Base-by-base conservation (phyloP, 2,329 filamentous ascomycete genomes). In the Dichotomopilus funicola region DNA sequence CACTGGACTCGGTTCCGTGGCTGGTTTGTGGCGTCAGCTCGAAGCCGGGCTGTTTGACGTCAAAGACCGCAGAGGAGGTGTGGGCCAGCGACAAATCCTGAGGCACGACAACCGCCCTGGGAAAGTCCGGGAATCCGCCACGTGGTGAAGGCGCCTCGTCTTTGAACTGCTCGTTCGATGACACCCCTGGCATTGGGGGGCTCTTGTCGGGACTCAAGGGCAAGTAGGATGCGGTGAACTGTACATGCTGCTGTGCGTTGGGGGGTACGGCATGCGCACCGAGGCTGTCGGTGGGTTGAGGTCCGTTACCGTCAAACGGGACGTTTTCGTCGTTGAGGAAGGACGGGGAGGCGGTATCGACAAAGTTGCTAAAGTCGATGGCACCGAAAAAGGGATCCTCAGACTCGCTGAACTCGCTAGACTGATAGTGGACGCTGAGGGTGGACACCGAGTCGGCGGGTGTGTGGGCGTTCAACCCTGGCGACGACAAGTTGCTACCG, bases 171-270 rank as follows among this genome's bases (percentile, higher is more conserved):
- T 64, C 68, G 35, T 65, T 66, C 3, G 75, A 75, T 3, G 77
- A 76, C 2, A 69, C 67, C n/a, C 73, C 71, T 58, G 76, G 71
- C 8, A 78, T 66, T 8, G 77, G 76, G 19, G 76, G 75, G 12
- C 77, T 80, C 56, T 75, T 75, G 49, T 77, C 74, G 33, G 79
- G 79, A 58, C 78, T 82, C 61, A 80, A 64, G 37, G 78, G 79
- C 59, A 74, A 75, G 35, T 64, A 63, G 1, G 54, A 37, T 27
- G 53, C 49, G n/a, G 62, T 56, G 35, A 59, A 63, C 33, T 63
- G 59, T 51, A 60, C 64, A 61, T 67, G 50, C 51, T 67, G 50
- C 51, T 62, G 55, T 42, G 60, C 33, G 13, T 57, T 53, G 33
- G 59, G 13, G 31, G 59, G 45, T 37, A 47, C 50, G 44, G 55